Evolutionary conservation across 2,329 filamentous ascomycete genomes (phyloP), one percentile per base, ranked within the genome.

Genomic region (Cladosporium sp.): DNA sequence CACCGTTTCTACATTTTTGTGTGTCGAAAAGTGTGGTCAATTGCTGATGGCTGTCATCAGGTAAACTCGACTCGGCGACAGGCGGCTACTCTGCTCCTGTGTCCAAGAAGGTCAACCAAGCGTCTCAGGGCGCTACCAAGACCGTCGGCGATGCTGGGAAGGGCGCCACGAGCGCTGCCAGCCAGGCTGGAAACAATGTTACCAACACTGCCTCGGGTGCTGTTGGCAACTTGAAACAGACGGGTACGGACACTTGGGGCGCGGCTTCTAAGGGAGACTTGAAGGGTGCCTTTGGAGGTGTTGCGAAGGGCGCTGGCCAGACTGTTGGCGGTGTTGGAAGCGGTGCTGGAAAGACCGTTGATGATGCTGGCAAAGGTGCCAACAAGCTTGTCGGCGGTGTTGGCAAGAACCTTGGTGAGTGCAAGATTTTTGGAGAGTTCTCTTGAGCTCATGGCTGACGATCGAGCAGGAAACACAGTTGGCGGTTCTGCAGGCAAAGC

Each of bases 61-160:
- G 72, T 68, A 53, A 65, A 70, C 51, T 74, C 73, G 65, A 79
- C 74, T 70, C 76, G 73, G 69, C 74, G 8, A 71, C 76, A 2
- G 75, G 76, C 28, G 70, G 70, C 6, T 67, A 66, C 13, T 66
- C 72, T 6, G 70, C 68, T 13, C 69, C 71, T 34, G 71, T 75
- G 6, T 71, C 78, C 18, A 73, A 76, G 48, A 75, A 74, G 36
- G 74, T 75, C 49, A 71, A 74, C 26, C 72, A 75, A 57, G 75
- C 76, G 3, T 74, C 73, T 0, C 76, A 76, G 5, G 75, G 73
- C 32, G 73, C 74, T 1, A 71, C 77, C 0, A 81, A 77, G 69
- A 75, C 75, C 21, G 74, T 79, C 13, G 72, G 76, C 32, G 74
- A 77, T 56, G 76, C 78, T 3, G 76, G 76, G 1, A 66, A 68